Percentiles rank a stretch among this genome's conserved stretches.
Conservation (phyloP, 108 stramenopile species). For the Bacterosira constricta region DNA sequence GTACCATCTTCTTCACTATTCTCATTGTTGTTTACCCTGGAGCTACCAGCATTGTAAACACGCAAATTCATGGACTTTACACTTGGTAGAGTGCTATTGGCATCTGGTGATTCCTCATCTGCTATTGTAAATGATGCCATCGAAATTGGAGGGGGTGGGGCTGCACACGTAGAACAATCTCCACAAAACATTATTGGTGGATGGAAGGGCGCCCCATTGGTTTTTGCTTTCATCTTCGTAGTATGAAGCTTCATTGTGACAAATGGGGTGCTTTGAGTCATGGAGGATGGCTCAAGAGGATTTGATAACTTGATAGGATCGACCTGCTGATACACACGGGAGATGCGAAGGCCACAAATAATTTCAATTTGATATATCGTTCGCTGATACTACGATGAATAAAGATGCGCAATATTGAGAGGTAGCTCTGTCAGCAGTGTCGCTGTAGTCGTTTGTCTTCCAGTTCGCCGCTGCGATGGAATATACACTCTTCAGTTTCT, state of each 20-base stretch:
- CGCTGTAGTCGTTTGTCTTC: no score
- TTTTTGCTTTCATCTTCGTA: not conserved
- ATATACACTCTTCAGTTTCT: no score
- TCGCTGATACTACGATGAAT: no score
- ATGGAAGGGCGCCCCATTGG: slow-evolving; percentile 9
- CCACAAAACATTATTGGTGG: slow-evolving; percentile 31
- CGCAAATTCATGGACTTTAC: slow-evolving; percentile 2
- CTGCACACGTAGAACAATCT: slow-evolving; percentile 28
- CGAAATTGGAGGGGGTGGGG: slow-evolving; percentile 21
- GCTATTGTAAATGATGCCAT: not conserved
- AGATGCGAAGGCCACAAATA: no score
- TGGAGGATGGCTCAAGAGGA: no score
- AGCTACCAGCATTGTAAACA: not conserved
- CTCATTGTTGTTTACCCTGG: not conserved
- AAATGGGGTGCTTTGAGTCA: no score
- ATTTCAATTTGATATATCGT: no score
- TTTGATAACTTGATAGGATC: no score
- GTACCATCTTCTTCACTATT: not conserved
- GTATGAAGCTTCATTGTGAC: not conserved
- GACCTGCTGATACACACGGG: no score
- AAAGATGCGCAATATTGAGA: no score
- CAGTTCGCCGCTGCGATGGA: no score
- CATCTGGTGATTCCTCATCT: slow-evolving; percentile 7
- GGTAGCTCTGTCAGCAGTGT: no score
- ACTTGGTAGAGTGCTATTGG: not conserved